Base-by-base conservation (phyloP, 208 protist genomes). In the Leishmania martiniquensis region DNA sequence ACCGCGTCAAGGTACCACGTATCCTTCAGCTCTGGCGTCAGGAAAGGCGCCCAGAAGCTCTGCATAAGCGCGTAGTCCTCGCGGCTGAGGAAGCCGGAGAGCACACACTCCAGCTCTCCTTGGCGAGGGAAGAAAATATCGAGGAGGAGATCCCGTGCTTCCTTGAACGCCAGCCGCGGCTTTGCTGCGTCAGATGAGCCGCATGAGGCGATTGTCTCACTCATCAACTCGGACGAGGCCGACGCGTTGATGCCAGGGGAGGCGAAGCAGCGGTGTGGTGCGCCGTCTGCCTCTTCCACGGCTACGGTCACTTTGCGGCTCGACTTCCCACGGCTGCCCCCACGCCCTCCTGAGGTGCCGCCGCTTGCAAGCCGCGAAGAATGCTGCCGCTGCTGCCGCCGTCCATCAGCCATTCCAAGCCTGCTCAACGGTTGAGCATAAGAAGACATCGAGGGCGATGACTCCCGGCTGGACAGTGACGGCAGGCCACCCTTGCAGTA, bases 1-100 rank as follows among this genome's bases (percentile, higher is more conserved):
- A 83, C 78, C 20, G 73, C 82, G 76, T 89, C 87, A 2, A 91
- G 49, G 76, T 82, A 87, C 87, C 87, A 91, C 78, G 77, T 80
- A 17, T 86, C 83, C 1, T 75, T 70, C 75, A 83, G 76, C 15
- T 84, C 78, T 9, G 71, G 66, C 4, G 10, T 62, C n/a, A 87
- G 59, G 39, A 91, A 91, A 17, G 71, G 52, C 1, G 32, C 68
- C 69, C 86, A 76, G 72, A 83, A 86, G 47, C 72, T 39, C 29
- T 79, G 82, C 77, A 88, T 73, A 6, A 54, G 42, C 1, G 73
- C n/a, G 71, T 85, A 89, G 57, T 81, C 34, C 25, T 71, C 72
- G 1, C 12, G n/a, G 2, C 57, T 79, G 25, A 91, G 17, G 47
- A 91, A 88, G 54, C 75, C 79, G 29, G 82, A 83, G 42, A 65